Evolutionary conservation across 2,329 filamentous ascomycete genomes (phyloP).

Genomic region (Moelleriella libera): DNA sequence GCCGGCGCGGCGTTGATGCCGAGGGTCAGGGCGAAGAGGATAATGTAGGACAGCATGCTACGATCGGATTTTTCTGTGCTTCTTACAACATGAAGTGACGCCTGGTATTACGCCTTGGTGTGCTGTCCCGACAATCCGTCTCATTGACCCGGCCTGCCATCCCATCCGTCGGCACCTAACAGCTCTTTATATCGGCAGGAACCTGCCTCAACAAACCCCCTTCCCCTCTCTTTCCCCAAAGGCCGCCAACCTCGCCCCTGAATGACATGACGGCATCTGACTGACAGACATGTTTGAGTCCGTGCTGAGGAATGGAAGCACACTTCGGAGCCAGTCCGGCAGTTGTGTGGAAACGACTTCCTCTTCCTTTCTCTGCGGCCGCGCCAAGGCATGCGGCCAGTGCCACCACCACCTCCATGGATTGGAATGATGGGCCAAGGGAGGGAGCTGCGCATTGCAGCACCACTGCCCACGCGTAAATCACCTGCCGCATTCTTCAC

Average conservation of each 20-base stretch:
- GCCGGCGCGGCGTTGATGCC: slow-evolving; percentile 4
- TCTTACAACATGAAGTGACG: too few relatives aligned
- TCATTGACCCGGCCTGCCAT: too few relatives aligned
- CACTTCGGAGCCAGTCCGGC: not conserved
- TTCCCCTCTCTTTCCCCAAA: too few relatives aligned
- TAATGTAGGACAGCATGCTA: slow-evolving; percentile 3
- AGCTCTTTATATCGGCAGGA: too few relatives aligned
- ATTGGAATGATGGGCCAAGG: slow-evolving; percentile 2
- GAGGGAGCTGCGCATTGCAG: not conserved
- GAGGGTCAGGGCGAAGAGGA: slow-evolving; percentile 1
- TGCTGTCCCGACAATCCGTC: too few relatives aligned
- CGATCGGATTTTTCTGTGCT: not conserved
- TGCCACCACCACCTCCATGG: slow-evolving; percentile 1
- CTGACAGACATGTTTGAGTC: not conserved
- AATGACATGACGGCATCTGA: not conserved
- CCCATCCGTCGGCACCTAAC: too few relatives aligned
- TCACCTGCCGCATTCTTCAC: not conserved
- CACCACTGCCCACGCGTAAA: too few relatives aligned
- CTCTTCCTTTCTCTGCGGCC: not conserved
- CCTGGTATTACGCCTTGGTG: too few relatives aligned
- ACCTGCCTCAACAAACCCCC: too few relatives aligned
- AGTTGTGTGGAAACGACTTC: too few relatives aligned
- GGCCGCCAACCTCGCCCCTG: too few relatives aligned
- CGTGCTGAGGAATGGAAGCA: not conserved
- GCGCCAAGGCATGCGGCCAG: slow-evolving; percentile 2